Evolutionary conservation across 768 basidiomycete genomes (phyloP).

Genomic region (Pisolithus marmoratus): DNA sequence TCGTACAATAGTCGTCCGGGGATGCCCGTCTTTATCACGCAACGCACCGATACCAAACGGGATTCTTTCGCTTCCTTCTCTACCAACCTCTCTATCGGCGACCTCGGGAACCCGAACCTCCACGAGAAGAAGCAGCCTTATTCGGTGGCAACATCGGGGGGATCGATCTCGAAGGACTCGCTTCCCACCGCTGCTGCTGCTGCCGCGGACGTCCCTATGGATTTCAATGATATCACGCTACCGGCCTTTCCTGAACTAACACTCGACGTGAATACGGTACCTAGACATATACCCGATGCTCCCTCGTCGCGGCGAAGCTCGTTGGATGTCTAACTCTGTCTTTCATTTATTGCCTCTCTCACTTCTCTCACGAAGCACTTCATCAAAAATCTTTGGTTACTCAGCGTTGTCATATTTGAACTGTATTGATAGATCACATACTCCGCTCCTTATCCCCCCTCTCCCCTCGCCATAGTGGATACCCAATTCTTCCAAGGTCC

Average conservation of each 20-base stretch:
- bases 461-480: conserved; percentile 7
- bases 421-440: too few relatives aligned
- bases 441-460: neutral
- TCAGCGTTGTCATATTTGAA: too few relatives aligned
- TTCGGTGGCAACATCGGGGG: too few relatives aligned
- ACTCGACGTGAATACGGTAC: conserved; percentile 8
- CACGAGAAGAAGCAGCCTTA: too few relatives aligned
- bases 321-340: too few relatives aligned
- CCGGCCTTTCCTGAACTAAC: conserved; percentile 16
- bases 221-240: conserved; percentile 10
- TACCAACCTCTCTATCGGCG: conserved; percentile 36
- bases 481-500: conserved; percentile 8
- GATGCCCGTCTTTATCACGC: too few relatives aligned
- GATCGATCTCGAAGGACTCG: too few relatives aligned
- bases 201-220: conserved; percentile 18
- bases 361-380: too few relatives aligned
- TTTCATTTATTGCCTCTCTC: too few relatives aligned
- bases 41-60: conserved; percentile 43
- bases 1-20: too few relatives aligned
- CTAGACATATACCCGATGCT: conserved; percentile 18
- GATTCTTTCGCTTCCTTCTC: conserved; percentile 46
- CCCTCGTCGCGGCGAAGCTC: conserved; percentile 8
- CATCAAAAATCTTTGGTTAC: too few relatives aligned
- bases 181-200: too few relatives aligned
- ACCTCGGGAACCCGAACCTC: conserved; percentile 34